Base-by-base conservation (phyloP, 345 rosid species). In the Rhizophora apiculata region DNA sequence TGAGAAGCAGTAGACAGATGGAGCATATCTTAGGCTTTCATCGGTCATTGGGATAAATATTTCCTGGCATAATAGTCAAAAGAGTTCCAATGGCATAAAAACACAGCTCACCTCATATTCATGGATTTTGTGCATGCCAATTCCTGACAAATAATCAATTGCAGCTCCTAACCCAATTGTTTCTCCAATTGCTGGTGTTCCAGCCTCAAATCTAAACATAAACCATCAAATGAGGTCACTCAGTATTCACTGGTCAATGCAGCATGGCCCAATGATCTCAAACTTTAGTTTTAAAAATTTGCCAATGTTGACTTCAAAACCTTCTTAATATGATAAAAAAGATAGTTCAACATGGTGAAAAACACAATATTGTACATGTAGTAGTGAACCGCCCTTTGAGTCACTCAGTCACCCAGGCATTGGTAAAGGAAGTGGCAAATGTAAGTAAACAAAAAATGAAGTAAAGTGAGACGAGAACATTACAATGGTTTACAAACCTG, bases 171-270 rank as follows among this genome's bases (percentile, higher is more conserved):
- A 76, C 66, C 93, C 98, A 77, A 94, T 89, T 27, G 91, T 91
- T 82, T 94, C 97, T 10, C 96, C 98, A 67, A 94, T 94, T 68
- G 97, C 98, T 51, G 98, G 98, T 71, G 98, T 94, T 78, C 97
- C 99, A 70, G 99, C 99, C 82, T 92, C 99, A 72, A 95, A 95
- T 81, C 99, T 92, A 74, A 71, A 64, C 80, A 68, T n/a, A 10
- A 26, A 64, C 69, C 51, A 68, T 39, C 18, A 46, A 5, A n/a
- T 65, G 32, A 70, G 36, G 65, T 15, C 58, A 19, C 6, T 65
- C 20, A 37, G 22, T 62, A 62, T 43, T 15, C 49, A 43, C 4
- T 43, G 19, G 16, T 43, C 19, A 13, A 43, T 43, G 49, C 49
- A 43, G 1, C 5, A 43, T 43, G 18, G 16, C 16, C 49, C 18